phyloP scores from a whole-genome alignment of 495 filamentous ascomycete species.

The Penicillium malachiteum region DNA sequence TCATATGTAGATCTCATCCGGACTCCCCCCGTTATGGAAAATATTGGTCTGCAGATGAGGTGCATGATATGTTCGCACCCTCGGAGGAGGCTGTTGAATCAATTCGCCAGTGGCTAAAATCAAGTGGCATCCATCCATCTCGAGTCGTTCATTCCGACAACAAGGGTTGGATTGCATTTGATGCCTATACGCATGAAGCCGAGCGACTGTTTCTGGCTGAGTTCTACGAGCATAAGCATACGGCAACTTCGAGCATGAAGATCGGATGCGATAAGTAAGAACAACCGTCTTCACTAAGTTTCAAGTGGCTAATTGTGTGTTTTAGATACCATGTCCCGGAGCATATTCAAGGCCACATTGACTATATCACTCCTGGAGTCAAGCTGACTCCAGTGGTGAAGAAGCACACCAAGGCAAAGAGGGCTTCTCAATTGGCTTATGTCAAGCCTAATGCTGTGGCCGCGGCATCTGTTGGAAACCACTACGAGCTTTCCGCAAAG shows the following conservation, averaged over 20 bases:
- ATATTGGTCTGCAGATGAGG: constrained; percentile 57
- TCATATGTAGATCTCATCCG: constrained; percentile 59
- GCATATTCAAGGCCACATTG: constrained; percentile 50
- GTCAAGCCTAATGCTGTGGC: constrained; percentile 9
- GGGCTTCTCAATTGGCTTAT: constrained; percentile 20
- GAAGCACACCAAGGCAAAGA: constrained; percentile 23
- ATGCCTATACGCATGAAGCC: constrained; percentile 54
- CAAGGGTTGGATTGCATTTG: constrained; percentile 57
- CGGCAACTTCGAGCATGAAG: constrained; percentile 37
- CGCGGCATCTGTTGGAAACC: neutral
- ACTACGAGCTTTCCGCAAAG: constrained; percentile 16
- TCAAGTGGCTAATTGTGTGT: constrained; percentile 1
- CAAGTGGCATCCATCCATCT: constrained; percentile 46
- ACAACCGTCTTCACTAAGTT: neutral
- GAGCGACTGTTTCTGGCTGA: constrained; percentile 58
- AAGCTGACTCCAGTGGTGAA: constrained; percentile 36
- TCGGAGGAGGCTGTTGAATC: constrained; percentile 43
- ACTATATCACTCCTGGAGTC: constrained; percentile 60
- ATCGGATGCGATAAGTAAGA: constrained; percentile 49
- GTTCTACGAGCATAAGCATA: constrained; percentile 58
- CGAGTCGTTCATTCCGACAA: constrained; percentile 50
- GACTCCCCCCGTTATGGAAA: constrained; percentile 60
- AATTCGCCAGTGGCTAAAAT: constrained; percentile 46
- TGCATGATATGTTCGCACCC: constrained; percentile 56
- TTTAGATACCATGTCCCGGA: constrained; percentile 53